Evolutionary conservation across 2,329 filamentous ascomycete species (phyloP), one percentile per base, ranked within the genome.

Genomic region (Aureobasidium sp.): DNA sequence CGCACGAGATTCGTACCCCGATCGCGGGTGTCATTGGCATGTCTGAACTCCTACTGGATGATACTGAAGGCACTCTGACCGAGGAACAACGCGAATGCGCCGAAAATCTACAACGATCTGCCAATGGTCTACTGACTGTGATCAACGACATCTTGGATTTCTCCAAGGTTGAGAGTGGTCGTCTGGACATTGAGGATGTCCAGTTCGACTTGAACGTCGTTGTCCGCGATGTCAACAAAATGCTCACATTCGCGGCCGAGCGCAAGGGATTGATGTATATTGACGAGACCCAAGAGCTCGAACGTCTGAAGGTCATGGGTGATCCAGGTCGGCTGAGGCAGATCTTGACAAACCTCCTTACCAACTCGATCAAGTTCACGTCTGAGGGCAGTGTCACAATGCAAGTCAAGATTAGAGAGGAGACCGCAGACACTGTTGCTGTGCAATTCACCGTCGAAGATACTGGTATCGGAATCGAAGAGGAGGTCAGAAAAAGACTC

Each of bases 81-180:
- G 79, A 82, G n/a, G 88, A 91, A 67, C 87, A 91, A 68, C 80
- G 82, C 63, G 88, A 91, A 62, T 89, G 85, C 64, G 86, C 88
- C 2, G 87, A 90, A 66, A 91, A 90, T 64, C 90, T 93, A 7
- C 86, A 90, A 68, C 82, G 87, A 57, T 92, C 88, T 6, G 89
- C 88, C 0, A 91, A 93, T 65, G 90, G 89, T 1, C 77, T 96
- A 2, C 78, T 96, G 22, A 93, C 90, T 0, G 88, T 96, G 44
- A 95, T 96, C 74, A 95, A 96, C 69, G 91, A 96, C 69, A 95
- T 95, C 61, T 78, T 96, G 1, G 91, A 95, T 73, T 92, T 95
- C 71, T 94, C 90, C 4, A 95, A 95, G 72, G 87, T 91, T 1
- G 89, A 92, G 71, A 90, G 87, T 9, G 89, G 89, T 3, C 80